Evolutionary conservation across 768 basidiomycete species (phyloP).

Genomic region (Tulasnella sp.): DNA sequence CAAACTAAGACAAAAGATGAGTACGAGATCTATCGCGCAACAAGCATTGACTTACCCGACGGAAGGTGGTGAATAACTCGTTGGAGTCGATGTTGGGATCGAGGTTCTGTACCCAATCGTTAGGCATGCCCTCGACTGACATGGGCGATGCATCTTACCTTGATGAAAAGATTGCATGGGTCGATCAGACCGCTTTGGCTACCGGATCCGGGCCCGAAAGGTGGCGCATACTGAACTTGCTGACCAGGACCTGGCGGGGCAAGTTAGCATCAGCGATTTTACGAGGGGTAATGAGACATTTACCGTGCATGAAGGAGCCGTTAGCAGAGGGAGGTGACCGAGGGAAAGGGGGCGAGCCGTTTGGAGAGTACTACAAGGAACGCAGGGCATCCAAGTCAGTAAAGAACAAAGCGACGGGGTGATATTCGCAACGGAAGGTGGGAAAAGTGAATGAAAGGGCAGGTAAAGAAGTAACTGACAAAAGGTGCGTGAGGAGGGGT

Average conservation of each 20-base stretch:
- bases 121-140: not conserved
- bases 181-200: constrained; percentile 84
- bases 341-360: constrained; percentile 2
- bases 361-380: not conserved
- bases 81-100: constrained; percentile 80
- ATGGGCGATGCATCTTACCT: constrained; percentile 32
- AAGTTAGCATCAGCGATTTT: not conserved
- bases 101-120: constrained; percentile 47
- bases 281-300: not conserved
- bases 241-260: constrained; percentile 56
- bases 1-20: constrained; percentile 42
- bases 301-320: constrained; percentile 3
- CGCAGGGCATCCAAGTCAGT: not conserved
- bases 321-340: constrained; percentile 4
- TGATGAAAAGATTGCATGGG: constrained; percentile 84
- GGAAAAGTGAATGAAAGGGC: not conserved
- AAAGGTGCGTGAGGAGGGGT: constrained; percentile 11
- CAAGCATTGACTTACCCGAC: constrained; percentile 37
- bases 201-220: constrained; percentile 58
- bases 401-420: not conserved
- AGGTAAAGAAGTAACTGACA: constrained; percentile 10
- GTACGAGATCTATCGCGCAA: not conserved
- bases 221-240: constrained; percentile 74
- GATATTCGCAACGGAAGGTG: not conserved
- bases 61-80: constrained; percentile 70